Evolutionary conservation across 1,284 basidiomycete species (phyloP), one percentile per base, ranked within the genome.

Genomic region (Fomes fomentarius): DNA sequence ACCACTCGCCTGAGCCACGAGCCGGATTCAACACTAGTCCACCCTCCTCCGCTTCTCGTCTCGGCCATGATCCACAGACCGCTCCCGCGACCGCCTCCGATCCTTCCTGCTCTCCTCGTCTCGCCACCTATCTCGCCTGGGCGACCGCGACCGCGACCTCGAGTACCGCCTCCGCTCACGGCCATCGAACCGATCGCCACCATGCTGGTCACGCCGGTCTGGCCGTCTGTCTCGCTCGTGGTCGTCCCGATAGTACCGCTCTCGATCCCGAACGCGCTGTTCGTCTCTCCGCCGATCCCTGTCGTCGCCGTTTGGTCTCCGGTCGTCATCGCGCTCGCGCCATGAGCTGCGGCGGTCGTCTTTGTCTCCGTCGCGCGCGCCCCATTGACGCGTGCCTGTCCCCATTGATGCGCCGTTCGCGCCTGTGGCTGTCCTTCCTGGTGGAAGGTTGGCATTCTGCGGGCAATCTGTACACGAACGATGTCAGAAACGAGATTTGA

Each of bases 401-500:
- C 46, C 45, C 4, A 44, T 31, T 9, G 76, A 68, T 11, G 72
- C 71, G 22, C 74, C 74, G 63, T 84, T 85, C 0, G 80, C 71
- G 21, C 80, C 80, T 9, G 80, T 78, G 24, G 74, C 76, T 19
- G 66, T 60, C 47, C 63, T 61, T 43, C 78, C 73, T 17, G 76
- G 74, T 17, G 76, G 66, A 10, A 75, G 71, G 26, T 82, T 80
- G n/a, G 74, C 77, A 57, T 84, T 85, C 70, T 91, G 83, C 14
- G 89, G 90, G 67, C 89, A 92, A 64, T 91, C 89, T 91, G 25
- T 38, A 45, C 26, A 28, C 12, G 50, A 50, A 30, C 9, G 19
- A 57, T 56, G 52, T 43, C 54, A 42, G 12, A 54, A 45, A 50
- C 39, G 25, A 10, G 33, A 34, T 19, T 21, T 28, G 14, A 28